A percentile compares a stretch with the other conserved stretches of the same genome.
phyloP scores from a whole-genome alignment of 2,329 filamentous ascomycete genomes.

The Bipolaris victoriae region DNA sequence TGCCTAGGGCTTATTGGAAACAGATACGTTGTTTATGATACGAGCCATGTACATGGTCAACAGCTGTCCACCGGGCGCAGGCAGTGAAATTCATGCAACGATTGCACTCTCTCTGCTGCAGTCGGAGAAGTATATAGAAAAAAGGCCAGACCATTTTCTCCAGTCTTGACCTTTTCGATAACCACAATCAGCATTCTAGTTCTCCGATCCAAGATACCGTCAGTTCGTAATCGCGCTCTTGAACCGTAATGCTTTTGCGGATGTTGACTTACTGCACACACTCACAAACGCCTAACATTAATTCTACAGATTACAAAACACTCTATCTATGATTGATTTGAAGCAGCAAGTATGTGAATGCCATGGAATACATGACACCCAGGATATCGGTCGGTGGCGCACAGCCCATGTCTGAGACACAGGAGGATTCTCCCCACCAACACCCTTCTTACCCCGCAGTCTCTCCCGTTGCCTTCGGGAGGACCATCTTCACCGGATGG shows the following conservation, averaged over 20 bases:
- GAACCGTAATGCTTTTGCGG: background rate
- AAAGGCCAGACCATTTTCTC: background rate
- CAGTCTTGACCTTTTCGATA: background rate
- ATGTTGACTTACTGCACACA: background rate
- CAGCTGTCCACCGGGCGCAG: background rate
- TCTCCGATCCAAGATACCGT: background rate
- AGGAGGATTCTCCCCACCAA: background rate
- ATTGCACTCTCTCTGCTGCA: background rate
- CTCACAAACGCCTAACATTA: background rate
- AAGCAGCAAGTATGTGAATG: background rate
- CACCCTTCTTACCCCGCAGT: conserved; percentile 2
- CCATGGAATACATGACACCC: background rate
- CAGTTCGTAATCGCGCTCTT: background rate
- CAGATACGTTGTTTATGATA: background rate
- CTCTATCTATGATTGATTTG: background rate
- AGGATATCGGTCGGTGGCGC: conserved; percentile 5
- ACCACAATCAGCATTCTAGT: no score
- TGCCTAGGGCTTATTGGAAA: conserved; percentile 1
- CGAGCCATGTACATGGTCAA: background rate
- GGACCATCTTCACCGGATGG: conserved; percentile 7
- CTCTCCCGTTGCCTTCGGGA: background rate
- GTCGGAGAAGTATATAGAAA: background rate
- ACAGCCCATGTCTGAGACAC: conserved; percentile 7
- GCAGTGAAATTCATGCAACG: background rate
- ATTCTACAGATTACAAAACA: background rate